phyloP scores from a whole-genome alignment of 2,329 filamentous ascomycete genomes.

The Beauveria bassiana region DNA sequence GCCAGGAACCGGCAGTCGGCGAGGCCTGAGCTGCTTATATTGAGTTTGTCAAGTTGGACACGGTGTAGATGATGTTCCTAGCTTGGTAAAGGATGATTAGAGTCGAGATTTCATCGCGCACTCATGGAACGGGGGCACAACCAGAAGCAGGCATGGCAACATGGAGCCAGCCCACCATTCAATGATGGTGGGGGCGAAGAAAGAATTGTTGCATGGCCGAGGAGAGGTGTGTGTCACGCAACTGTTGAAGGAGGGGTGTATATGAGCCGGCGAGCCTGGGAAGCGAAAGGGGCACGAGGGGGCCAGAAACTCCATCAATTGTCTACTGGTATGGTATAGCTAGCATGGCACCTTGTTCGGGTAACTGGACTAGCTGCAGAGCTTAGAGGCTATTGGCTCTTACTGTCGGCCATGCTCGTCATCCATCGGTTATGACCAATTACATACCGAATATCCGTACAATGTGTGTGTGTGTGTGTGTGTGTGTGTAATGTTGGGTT shows the following conservation, averaged over 20 bases:
- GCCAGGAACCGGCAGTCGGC: slow-evolving; percentile 5
- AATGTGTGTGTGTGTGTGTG: neutral
- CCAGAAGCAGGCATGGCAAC: slow-evolving; percentile 1
- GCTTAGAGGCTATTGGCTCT: neutral
- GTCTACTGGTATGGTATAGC: neutral
- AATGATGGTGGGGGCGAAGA: neutral
- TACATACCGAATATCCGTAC: too few relatives aligned
- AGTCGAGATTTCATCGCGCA: slow-evolving; percentile 7
- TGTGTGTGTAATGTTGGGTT: neutral
- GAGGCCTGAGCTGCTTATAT: slow-evolving; percentile 6
- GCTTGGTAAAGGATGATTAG: slow-evolving; percentile 6
- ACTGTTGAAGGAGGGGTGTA: neutral
- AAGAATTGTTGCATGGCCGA: neutral
- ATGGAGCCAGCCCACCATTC: slow-evolving; percentile 1
- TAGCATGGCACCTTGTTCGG: neutral
- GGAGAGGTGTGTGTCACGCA: neutral
- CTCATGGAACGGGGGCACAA: neutral
- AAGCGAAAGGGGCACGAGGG: neutral
- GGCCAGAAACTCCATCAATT: neutral
- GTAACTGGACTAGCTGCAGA: neutral
- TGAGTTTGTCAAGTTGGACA: slow-evolving; percentile 1
- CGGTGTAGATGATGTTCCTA: neutral
- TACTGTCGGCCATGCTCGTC: neutral
- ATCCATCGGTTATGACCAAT: neutral
- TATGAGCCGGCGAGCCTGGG: neutral